Base-by-base conservation (phyloP, 1,284 basidiomycete genomes). In the Irpex lacteus region DNA sequence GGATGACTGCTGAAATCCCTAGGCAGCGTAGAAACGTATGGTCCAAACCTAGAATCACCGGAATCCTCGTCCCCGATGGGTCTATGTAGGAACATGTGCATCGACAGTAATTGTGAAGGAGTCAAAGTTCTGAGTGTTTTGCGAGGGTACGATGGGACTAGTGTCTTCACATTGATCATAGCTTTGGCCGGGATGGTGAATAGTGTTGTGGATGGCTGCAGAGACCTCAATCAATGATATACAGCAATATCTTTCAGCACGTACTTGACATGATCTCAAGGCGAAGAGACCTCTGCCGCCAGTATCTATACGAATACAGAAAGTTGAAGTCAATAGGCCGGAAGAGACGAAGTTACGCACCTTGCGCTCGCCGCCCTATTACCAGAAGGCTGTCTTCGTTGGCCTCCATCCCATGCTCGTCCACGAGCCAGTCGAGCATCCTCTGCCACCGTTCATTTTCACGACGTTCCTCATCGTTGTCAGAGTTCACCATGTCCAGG, bases 21-120 rank as follows among this genome's bases (percentile, higher is more conserved):
- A 2, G 94, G 94, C 15, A 96, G 76, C 0, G 86, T 82, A 0
- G 87, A 86, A 61, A 96, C 87, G 71, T 94, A 96, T 2, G 88
- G 85, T 21, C 87, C 86, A 76, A 91, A 95, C n/a, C 74, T 72
- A 64, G 83, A 80, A 68, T 93, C 87, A 19, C 65, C 63, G 37
- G 85, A 87, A 13, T 78, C 77, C 5, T 71, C 65, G 9, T 74
- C 71, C 49, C 63, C 66, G 11, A 58, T 32, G 3, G 71, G 77
- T 57, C 69, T 71, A 63, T 77, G 69, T 15, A 85, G 73, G n/a
- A 80, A 73, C 9, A 86, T 72, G 72, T 85, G 82, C 21, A 86
- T 68, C 0, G 83, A 79, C 11, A 87, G 75, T 2, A 84, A 71
- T 66, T 86, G 85, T 0, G 82, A 83, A 26, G 54, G 26, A 2